These are phyloP conservation scores for Peltaster fructicola DNA, from an alignment of 2,329 filamentous ascomycete species.

Conservation along the genomic window DNA sequence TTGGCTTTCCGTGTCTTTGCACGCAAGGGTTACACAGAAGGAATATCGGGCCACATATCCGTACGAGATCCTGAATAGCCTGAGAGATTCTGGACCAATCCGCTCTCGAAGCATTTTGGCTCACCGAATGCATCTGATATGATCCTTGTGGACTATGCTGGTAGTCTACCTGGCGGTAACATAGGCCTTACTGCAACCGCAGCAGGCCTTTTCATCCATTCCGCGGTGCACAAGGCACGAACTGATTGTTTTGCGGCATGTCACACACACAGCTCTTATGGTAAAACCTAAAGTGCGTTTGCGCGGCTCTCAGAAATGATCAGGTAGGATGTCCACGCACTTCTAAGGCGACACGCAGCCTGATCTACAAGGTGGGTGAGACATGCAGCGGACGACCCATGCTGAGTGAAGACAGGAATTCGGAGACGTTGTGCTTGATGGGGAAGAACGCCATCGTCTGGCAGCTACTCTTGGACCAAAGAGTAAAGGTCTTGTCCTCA, in stretches of 20 bases:
- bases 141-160: slow-evolving; percentile 46
- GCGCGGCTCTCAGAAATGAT: slow-evolving; percentile 50
- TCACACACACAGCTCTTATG: slow-evolving; percentile 49
- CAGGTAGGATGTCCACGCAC: slow-evolving; percentile 47
- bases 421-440: slow-evolving; percentile 43
- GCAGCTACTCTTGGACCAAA: slow-evolving; percentile 44
- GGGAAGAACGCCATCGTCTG: slow-evolving; percentile 47
- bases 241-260: slow-evolving; percentile 53
- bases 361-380: slow-evolving; percentile 32
- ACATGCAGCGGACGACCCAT: background rate
- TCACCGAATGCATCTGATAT: slow-evolving; percentile 47
- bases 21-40: slow-evolving; percentile 48
- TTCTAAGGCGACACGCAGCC: slow-evolving; percentile 45
- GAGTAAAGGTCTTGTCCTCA: slow-evolving; percentile 45
- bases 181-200: slow-evolving; percentile 42
- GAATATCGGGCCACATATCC: slow-evolving; percentile 50
- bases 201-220: slow-evolving; percentile 54
- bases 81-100: slow-evolving; percentile 53
- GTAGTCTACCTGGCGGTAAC: slow-evolving; percentile 48
- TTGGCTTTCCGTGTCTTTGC: slow-evolving; percentile 52
- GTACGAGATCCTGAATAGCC: slow-evolving; percentile 47
- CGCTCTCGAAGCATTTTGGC: slow-evolving; percentile 45
- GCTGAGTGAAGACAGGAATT: slow-evolving; percentile 27
- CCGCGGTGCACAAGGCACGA: slow-evolving; percentile 48
- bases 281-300: slow-evolving; percentile 52